phyloP scores from a whole-genome alignment of 768 basidiomycete species.

The Hericium erinaceus region DNA sequence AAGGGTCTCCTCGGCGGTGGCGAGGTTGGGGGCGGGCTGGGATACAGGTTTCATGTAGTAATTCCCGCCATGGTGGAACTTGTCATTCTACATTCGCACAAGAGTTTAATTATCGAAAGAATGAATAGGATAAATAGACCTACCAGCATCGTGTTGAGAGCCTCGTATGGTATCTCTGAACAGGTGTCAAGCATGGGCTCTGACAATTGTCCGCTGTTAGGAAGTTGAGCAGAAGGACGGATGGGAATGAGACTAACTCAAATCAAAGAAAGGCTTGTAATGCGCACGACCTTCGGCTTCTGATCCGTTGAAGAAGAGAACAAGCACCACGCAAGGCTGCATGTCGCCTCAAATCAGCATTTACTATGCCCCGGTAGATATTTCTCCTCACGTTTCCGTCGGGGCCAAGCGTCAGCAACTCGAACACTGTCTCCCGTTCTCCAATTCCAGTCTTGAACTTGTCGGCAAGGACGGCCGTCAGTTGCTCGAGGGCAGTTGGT shows the following conservation, averaged over 20 bases:
- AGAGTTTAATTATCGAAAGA: not conserved
- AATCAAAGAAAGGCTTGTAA: conserved; percentile 35
- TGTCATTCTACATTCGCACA: not conserved
- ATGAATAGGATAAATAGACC: not conserved
- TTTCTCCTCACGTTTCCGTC: conserved; percentile 25
- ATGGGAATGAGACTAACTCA: conserved; percentile 22
- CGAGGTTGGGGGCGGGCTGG: not conserved
- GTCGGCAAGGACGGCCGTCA: conserved; percentile 18
- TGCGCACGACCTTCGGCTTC: conserved; percentile 34
- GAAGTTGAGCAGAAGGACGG: not conserved
- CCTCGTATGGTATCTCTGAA: conserved; percentile 38
- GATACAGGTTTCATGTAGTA: not conserved
- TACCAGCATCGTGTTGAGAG: conserved; percentile 32
- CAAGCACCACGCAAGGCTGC: conserved; percentile 29
- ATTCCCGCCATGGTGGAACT: not conserved
- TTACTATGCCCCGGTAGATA: not conserved
- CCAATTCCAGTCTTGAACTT: conserved; percentile 27
- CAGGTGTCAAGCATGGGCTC: conserved; percentile 18
- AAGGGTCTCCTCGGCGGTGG: not conserved
- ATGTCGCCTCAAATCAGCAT: not conserved
- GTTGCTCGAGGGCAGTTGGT: conserved; percentile 12
- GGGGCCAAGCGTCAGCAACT: conserved; percentile 27
- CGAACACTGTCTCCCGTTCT: conserved; percentile 30
- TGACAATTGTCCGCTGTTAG: conserved; percentile 16
- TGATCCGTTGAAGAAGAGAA: conserved; percentile 39